A percentile compares a stretch with the other conserved stretches of the same genome.
Conservation (phyloP, 2,329 filamentous ascomycete genomes). For the Fonsecaea pugnacius region DNA sequence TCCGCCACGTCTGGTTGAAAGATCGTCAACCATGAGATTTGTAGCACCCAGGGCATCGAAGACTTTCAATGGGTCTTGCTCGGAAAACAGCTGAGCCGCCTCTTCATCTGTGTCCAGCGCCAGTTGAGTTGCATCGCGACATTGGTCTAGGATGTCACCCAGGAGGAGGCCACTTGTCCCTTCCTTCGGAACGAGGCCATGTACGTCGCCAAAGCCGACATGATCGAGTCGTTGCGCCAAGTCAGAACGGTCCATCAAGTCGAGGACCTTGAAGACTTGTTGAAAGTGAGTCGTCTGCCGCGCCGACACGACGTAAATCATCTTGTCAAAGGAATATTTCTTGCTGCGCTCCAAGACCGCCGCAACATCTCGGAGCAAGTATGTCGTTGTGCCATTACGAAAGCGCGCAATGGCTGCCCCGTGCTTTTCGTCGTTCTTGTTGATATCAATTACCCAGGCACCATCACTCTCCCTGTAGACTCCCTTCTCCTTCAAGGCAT, state of each 20-base stretch:
- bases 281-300: conserved; percentile 74
- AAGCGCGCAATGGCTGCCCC: conserved; percentile 73
- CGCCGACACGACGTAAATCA: conserved; percentile 78
- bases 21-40: conserved; percentile 90
- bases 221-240: conserved; percentile 71
- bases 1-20: conserved; percentile 77
- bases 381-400: conserved; percentile 74
- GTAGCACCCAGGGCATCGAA: conserved; percentile 83
- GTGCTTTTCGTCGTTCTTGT: conserved; percentile 69
- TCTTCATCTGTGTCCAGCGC: conserved; percentile 81
- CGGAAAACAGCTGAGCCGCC: conserved; percentile 76
- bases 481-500: conserved; percentile 65
- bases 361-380: conserved; percentile 77
- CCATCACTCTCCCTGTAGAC: conserved; percentile 73
- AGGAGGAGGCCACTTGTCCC: conserved; percentile 68
- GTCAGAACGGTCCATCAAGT: conserved; percentile 71
- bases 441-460: conserved; percentile 73
- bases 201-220: conserved; percentile 74
- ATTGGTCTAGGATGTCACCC: conserved; percentile 70
- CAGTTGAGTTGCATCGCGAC: conserved; percentile 86
- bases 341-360: conserved; percentile 70
- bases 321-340: conserved; percentile 70
- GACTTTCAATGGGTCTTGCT: conserved; percentile 70
- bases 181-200: conserved; percentile 72
- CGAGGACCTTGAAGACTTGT: conserved; percentile 76